phyloP scores from a whole-genome alignment of 345 rosid genomes.

The Eucalyptus polybractea region DNA sequence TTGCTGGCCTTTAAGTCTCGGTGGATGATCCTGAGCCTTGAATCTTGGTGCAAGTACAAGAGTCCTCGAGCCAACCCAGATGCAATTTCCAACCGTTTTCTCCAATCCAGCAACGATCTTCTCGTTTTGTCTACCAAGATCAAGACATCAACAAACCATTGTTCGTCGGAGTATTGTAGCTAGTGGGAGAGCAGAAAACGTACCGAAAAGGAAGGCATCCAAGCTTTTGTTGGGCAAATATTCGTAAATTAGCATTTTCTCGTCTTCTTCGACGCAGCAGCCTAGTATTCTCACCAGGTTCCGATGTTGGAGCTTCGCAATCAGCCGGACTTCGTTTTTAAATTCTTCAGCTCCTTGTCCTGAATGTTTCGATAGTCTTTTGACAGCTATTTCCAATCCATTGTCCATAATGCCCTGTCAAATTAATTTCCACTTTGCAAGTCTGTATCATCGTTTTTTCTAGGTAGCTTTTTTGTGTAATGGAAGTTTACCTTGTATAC shows the following conservation, averaged over 20 bases:
- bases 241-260: slow-evolving; percentile 26
- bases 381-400: slow-evolving; percentile 17
- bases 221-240: slow-evolving; percentile 25
- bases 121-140: background rate
- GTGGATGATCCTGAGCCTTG: slow-evolving; percentile 63
- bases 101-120: slow-evolving; percentile 23
- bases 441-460: background rate
- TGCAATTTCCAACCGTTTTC: slow-evolving; percentile 31
- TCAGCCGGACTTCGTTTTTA: slow-evolving; percentile 15
- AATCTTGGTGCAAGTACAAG: slow-evolving; percentile 58
- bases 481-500: slow-evolving; percentile 1
- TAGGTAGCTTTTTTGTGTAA: background rate
- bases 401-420: slow-evolving; percentile 10
- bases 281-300: slow-evolving; percentile 19
- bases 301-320: slow-evolving; percentile 20
- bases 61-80: slow-evolving; percentile 55
- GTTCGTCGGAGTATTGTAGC: background rate
- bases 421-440: background rate
- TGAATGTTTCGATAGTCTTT: slow-evolving; percentile 14
- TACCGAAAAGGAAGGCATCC: slow-evolving; percentile 20
- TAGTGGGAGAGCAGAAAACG: background rate
- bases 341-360: slow-evolving; percentile 24
- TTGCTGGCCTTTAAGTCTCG: slow-evolving; percentile 69
- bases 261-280: slow-evolving; percentile 13
- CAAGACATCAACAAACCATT: background rate